Conservation (phyloP, 306 rosid species). For the Quercus ilex region DNA sequence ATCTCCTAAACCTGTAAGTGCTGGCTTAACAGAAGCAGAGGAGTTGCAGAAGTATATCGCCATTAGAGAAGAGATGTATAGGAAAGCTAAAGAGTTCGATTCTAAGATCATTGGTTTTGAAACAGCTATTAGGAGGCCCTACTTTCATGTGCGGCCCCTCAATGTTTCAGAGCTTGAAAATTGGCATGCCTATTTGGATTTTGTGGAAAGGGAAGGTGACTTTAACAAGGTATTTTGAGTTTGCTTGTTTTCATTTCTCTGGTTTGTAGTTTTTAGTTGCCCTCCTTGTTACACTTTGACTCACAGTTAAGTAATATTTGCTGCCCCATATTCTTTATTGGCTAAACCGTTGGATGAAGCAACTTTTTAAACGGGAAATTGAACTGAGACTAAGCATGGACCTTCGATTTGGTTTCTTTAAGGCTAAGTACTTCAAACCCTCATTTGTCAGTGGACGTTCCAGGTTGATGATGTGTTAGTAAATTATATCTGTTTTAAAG, state of each 20-base stretch:
- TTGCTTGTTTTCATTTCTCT: conserved; percentile 25
- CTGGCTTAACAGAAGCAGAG: conserved; percentile 92
- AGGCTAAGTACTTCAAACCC: conserved; percentile 99
- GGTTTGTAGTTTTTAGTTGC: conserved; percentile 38
- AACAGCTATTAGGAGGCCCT: conserved; percentile 98
- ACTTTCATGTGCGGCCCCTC: conserved; percentile 95
- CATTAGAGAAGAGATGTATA: conserved; percentile 95
- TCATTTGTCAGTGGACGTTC: conserved; percentile 81
- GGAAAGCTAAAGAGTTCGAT: conserved; percentile 97
- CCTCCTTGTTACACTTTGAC: conserved; percentile 53
- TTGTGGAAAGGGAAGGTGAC: conserved; percentile 91
- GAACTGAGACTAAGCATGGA: conserved; percentile 99
- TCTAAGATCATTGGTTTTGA: conserved; percentile 99
- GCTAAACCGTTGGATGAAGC: conserved; percentile 97
- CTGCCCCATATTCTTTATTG: conserved; percentile 83
- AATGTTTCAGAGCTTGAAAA: conserved; percentile 94
- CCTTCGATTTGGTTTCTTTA: conserved; percentile 95
- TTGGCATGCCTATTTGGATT: conserved; percentile 94
- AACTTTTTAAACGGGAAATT: conserved; percentile 88
- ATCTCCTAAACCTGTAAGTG: conserved; percentile 77
- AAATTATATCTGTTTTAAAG: conserved; percentile 68
- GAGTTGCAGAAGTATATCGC: conserved; percentile 99
- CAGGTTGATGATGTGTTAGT: conserved; percentile 85
- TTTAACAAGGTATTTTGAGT: conserved; percentile 76
- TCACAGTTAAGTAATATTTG: conserved; percentile 69